Evolutionary conservation across 1,284 basidiomycete species (phyloP).

Genomic region (Fistulinella cinereoalba): DNA sequence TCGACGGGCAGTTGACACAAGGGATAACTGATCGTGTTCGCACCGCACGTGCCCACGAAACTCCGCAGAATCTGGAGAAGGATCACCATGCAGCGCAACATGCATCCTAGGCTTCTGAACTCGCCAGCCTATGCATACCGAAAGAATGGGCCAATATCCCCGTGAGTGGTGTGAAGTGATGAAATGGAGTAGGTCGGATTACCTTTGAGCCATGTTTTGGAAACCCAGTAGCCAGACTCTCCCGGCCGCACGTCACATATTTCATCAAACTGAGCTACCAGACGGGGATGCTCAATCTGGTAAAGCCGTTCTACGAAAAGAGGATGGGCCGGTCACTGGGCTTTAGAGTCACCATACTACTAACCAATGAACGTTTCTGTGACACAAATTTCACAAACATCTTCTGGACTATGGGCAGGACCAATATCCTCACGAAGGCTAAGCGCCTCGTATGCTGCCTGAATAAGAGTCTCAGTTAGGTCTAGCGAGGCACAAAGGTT

Average conservation of each 20-base stretch:
- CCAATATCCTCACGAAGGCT: conserved; percentile 42
- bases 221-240: conserved; percentile 64
- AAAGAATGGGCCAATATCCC: conserved; percentile 6
- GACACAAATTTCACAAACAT: conserved; percentile 66
- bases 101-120: conserved; percentile 74
- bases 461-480: conserved; percentile 1
- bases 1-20: conserved; percentile 52
- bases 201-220: conserved; percentile 77
- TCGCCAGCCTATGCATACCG: conserved; percentile 59
- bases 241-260: conserved; percentile 44
- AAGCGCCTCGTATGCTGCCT: conserved; percentile 54
- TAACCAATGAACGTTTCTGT: conserved; percentile 57
- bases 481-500: conserved; percentile 1
- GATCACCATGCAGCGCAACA: conserved; percentile 49
- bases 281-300: conserved; percentile 57
- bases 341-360: conserved; percentile 6
- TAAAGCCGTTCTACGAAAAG: conserved; percentile 59
- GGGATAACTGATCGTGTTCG: conserved; percentile 60
- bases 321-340: conserved; percentile 5
- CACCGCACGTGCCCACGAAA: conserved; percentile 62
- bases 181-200: conserved; percentile 11
- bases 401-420: conserved; percentile 44
- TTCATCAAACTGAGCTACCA: conserved; percentile 56
- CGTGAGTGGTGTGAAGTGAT: conserved; percentile 12
- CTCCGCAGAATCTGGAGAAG: conserved; percentile 56